Base-by-base conservation (phyloP, 2,329 filamentous ascomycete genomes). In the Botrytis medusae region DNA sequence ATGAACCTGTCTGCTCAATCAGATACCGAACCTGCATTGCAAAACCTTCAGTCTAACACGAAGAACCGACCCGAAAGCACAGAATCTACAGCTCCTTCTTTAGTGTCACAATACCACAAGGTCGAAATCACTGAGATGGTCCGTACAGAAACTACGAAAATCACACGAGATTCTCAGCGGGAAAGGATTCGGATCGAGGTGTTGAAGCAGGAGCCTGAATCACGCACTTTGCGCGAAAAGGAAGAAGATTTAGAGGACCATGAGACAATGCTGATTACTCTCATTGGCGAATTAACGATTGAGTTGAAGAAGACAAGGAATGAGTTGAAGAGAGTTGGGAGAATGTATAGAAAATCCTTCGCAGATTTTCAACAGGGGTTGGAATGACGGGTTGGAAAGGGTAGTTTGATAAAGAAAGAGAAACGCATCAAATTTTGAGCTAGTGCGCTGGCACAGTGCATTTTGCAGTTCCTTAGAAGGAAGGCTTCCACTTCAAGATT, bases 1-100 rank as follows among this genome's bases (percentile, higher is more conserved):
- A 14, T 6, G 4, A 51, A 7, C 0, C 14, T 5, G 14, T 14
- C 14, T 18, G 51, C 1, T 1, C 4, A 7, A 29, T 54, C 2
- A 25, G 51, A 54, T 2, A 1, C 2, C 5, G 25, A 29, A 18
- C 14, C 14, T 29, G 14, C 51, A 8, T 54, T 3, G 51, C 51
- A 18, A 29, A 54, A 29, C 1, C 51, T 29, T 1, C 6, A 54
- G n/a, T n/a, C n/a, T 14, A 16, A 54, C n/a, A 54, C 51, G 4
- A 2, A 29, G 25, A 8, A n/a, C 5, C 25, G n/a, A 29, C 5
- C n/a, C 14, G 14, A 54, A 54, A 54, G 51, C n/a, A 16, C 51
- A 54, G 12, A 54, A 54, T 16, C 25, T 29, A 25, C n/a, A 29
- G 2, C 2, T 5, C 2, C 14, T 2, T 54, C 51, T 18, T 2